Evolutionary conservation across 352 stramenopile genomes (phyloP).

Genomic region (Phytophthora sp.): DNA sequence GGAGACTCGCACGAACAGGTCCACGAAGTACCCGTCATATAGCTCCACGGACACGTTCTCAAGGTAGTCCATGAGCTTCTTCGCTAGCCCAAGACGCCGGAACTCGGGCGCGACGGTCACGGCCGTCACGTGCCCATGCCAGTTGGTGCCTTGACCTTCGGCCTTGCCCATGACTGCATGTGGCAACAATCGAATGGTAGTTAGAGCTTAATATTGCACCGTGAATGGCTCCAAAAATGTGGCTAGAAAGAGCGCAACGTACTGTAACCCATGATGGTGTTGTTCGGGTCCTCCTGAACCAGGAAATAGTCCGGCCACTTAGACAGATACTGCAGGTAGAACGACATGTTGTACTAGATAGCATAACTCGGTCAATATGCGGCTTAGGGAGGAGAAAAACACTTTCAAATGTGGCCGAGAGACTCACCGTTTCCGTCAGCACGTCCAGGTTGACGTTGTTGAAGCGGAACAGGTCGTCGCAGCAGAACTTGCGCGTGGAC

Average conservation of each 20-base stretch:
- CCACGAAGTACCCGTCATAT: conserved; percentile 97
- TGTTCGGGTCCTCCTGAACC: conserved; percentile 93
- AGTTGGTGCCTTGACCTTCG: conserved; percentile 94
- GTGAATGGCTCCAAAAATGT: conserved; percentile 4
- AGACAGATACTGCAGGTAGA: conserved; percentile 98
- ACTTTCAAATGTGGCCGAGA: background rate
- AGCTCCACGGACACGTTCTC: conserved; percentile 85
- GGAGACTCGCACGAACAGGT: conserved; percentile 98
- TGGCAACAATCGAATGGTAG: conserved; percentile 7
- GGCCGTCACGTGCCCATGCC: conserved; percentile 98
- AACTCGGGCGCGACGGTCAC: conserved; percentile 98
- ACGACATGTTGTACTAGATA: conserved; percentile 94
- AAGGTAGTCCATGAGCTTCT: conserved; percentile 95
- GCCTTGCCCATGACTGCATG: conserved; percentile 94
- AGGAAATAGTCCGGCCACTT: conserved; percentile 98
- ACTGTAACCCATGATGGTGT: conserved; percentile 96
- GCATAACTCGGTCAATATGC: conserved; percentile 23
- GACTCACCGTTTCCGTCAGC: conserved; percentile 92
- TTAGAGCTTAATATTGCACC: conserved; percentile 3
- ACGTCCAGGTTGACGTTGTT: conserved; percentile 99
- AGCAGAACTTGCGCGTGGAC: conserved; percentile 95
- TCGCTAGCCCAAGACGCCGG: conserved; percentile 90
- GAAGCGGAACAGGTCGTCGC: conserved; percentile 98
- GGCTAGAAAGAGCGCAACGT: conserved; percentile 18
- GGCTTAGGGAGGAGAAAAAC: background rate